phyloP scores from a whole-genome alignment of 768 basidiomycete species.

The Suillus discolor region DNA sequence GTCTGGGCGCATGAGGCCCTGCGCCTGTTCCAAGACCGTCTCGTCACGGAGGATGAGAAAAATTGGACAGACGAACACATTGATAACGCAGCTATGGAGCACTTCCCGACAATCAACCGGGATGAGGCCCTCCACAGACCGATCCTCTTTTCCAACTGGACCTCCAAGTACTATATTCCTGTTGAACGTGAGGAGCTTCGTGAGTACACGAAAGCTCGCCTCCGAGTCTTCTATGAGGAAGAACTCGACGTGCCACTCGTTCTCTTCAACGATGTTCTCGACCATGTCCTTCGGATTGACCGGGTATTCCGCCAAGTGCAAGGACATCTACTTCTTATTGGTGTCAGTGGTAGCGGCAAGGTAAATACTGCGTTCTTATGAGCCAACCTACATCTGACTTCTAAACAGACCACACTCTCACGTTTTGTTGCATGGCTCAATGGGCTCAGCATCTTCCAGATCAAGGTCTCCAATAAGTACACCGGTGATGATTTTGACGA shows the following conservation, averaged over 20 bases:
- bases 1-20: slow-evolving; percentile 98
- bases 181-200: slow-evolving; percentile 92
- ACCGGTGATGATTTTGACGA: slow-evolving; percentile 99
- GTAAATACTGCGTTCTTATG: slow-evolving; percentile 43
- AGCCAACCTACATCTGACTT: slow-evolving; percentile 18
- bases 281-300: slow-evolving; percentile 97
- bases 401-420: slow-evolving; percentile 85
- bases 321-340: slow-evolving; percentile 94
- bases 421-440: slow-evolving; percentile 99
- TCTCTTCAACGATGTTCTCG: slow-evolving; percentile 97
- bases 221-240: slow-evolving; percentile 99
- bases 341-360: slow-evolving; percentile 98
- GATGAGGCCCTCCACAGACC: slow-evolving; percentile 87
- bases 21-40: slow-evolving; percentile 95
- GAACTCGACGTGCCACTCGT: slow-evolving; percentile 97
- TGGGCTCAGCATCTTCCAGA: slow-evolving; percentile 97
- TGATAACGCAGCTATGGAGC: slow-evolving; percentile 77
- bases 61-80: slow-evolving; percentile 95
- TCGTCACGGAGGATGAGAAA: slow-evolving; percentile 91
- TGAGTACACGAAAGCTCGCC: slow-evolving; percentile 94
- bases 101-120: slow-evolving; percentile 92
- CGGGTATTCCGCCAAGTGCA: slow-evolving; percentile 98
- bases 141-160: slow-evolving; percentile 99
- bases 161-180: slow-evolving; percentile 93
- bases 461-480: slow-evolving; percentile 99